phyloP scores from a whole-genome alignment of 1,284 basidiomycete species.

The Moniliophthora roreri region DNA sequence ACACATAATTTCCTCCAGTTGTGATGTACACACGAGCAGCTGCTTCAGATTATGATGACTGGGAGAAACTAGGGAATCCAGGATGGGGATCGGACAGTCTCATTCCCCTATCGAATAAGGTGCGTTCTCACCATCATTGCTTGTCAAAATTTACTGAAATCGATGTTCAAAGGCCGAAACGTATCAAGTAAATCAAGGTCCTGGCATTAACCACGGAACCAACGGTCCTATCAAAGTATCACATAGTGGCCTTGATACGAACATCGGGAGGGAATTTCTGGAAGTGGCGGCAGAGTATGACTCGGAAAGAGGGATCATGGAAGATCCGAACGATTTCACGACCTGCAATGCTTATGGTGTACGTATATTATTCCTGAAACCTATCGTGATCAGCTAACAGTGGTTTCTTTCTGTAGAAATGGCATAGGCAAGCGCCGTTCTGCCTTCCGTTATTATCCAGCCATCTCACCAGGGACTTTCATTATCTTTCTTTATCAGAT shows the following conservation, averaged over 20 bases:
- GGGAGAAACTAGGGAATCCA: slow-evolving; percentile 38
- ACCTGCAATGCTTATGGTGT: slow-evolving; percentile 44
- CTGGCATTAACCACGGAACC: slow-evolving; percentile 43
- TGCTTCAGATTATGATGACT: slow-evolving; percentile 47
- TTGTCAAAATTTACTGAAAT: neutral
- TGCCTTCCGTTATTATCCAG: too few relatives aligned
- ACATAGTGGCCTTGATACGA: slow-evolving; percentile 28
- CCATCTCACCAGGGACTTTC: too few relatives aligned
- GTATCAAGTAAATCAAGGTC: slow-evolving; percentile 32
- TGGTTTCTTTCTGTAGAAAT: slow-evolving; percentile 4
- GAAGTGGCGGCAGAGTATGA: slow-evolving; percentile 44
- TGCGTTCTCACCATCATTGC: slow-evolving; percentile 12
- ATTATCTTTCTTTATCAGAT: slow-evolving; percentile 33
- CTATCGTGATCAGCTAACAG: neutral
- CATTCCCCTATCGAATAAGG: slow-evolving; percentile 45
- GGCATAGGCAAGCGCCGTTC: slow-evolving; percentile 1
- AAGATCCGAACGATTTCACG: slow-evolving; percentile 44
- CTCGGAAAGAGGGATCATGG: slow-evolving; percentile 32
- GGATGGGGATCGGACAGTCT: slow-evolving; percentile 46
- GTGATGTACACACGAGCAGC: slow-evolving; percentile 49
- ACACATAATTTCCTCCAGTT: slow-evolving; percentile 30
- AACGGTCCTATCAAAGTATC: slow-evolving; percentile 55
- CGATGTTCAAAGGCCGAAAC: slow-evolving; percentile 44
- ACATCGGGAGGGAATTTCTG: slow-evolving; percentile 44
- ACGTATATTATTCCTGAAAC: slow-evolving; percentile 18